These are phyloP conservation scores for Zelonia costaricensis DNA, from an alignment of 208 protist species.

Conservation along the genomic window DNA sequence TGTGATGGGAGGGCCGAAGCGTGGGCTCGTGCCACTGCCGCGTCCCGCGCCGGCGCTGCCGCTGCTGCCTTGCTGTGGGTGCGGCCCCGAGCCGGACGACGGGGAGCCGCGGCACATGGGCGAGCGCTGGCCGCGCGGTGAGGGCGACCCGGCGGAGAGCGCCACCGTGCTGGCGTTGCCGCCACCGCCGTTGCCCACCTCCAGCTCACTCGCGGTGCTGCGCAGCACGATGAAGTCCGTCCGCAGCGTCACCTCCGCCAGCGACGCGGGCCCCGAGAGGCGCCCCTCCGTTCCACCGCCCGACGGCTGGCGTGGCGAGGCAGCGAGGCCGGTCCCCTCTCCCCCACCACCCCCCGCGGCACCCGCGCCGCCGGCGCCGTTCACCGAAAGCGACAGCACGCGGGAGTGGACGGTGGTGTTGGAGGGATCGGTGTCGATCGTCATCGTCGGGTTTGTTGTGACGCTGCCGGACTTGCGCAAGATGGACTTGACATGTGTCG, in stretches of 20 bases:
- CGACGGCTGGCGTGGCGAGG: neutral
- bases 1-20: too few relatives aligned
- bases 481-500: slow-evolving; percentile 24
- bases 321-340: too few relatives aligned
- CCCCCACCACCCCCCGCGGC: neutral
- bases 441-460: neutral
- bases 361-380: too few relatives aligned
- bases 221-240: slow-evolving; percentile 27
- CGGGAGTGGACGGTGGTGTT: slow-evolving; percentile 1
- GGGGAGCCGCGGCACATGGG: neutral
- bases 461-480: slow-evolving; percentile 13
- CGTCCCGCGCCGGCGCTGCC: too few relatives aligned
- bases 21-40: too few relatives aligned
- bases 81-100: neutral
- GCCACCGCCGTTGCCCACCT: neutral
- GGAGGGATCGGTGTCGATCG: neutral
- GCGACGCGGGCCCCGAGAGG: neutral
- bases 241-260: slow-evolving; percentile 4
- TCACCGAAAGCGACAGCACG: slow-evolving; percentile 8
- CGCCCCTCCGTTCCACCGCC: neutral
- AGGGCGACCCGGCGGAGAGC: neutral
- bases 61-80: neutral
- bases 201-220: neutral
- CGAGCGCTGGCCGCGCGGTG: neutral
- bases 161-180: neutral